A percentile compares a stretch with the other conserved stretches of the same genome.
phyloP scores from a whole-genome alignment of 2,329 filamentous ascomycete species.

The Phialophora chinensis region DNA sequence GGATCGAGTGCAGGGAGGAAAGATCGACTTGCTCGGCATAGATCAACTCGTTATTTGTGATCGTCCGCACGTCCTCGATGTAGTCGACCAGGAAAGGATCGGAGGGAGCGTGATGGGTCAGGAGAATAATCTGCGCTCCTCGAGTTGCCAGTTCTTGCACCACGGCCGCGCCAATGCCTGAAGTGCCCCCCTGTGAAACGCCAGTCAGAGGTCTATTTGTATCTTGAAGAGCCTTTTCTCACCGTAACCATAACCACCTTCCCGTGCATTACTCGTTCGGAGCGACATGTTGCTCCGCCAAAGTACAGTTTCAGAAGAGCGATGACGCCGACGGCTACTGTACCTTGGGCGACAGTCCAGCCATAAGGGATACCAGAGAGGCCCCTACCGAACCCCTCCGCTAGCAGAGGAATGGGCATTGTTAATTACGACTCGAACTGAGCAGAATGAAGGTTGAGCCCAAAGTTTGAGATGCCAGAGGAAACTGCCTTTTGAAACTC shows the following conservation, averaged over 20 bases:
- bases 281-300: slow-evolving; percentile 73
- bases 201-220: slow-evolving; percentile 10
- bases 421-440: slow-evolving; percentile 29
- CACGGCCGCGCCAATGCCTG: slow-evolving; percentile 82
- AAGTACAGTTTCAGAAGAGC: slow-evolving; percentile 75
- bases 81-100: slow-evolving; percentile 92
- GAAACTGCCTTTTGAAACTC: slow-evolving; percentile 4
- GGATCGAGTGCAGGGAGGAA: slow-evolving; percentile 83
- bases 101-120: slow-evolving; percentile 79
- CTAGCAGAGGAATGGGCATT: slow-evolving; percentile 69
- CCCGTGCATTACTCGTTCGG: slow-evolving; percentile 86
- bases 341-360: slow-evolving; percentile 59
- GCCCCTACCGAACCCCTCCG: slow-evolving; percentile 61
- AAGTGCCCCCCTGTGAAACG: slow-evolving; percentile 75
- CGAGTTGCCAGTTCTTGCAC: slow-evolving; percentile 75
- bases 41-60: slow-evolving; percentile 82
- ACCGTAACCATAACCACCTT: slow-evolving; percentile 93
- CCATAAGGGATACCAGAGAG: slow-evolving; percentile 60
- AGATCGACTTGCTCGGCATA: slow-evolving; percentile 96
- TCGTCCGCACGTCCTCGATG: slow-evolving; percentile 81
- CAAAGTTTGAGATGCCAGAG: background rate
- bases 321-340: slow-evolving; percentile 59
- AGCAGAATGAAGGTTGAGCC: background rate
- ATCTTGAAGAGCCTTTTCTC: slow-evolving; percentile 38
- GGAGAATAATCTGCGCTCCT: slow-evolving; percentile 87